Evolutionary conservation across 805 yeast genomes (phyloP).

Genomic region (Zygoascus biomembranicola): DNA sequence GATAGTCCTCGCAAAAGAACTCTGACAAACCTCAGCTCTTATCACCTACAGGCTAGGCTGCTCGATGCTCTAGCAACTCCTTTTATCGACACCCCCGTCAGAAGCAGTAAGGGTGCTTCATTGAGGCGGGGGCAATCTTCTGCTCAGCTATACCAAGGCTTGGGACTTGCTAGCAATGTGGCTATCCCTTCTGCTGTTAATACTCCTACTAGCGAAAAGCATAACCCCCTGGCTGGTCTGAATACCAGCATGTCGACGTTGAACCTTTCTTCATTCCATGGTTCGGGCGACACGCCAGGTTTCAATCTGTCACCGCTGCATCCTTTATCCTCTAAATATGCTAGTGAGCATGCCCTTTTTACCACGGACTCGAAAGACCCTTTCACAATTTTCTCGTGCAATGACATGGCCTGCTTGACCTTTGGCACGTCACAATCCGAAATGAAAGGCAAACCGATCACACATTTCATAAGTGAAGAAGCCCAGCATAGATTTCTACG

Average conservation of each 20-base stretch:
- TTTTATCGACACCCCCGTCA: constrained; percentile 15
- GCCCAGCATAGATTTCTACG: background rate
- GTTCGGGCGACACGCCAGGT: constrained; percentile 1
- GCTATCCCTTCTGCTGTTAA: background rate
- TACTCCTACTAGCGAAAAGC: background rate
- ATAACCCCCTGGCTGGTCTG: background rate
- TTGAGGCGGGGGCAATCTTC: background rate
- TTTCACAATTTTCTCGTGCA: constrained; percentile 75
- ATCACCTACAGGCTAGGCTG: constrained; percentile 14
- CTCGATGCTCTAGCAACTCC: constrained; percentile 25
- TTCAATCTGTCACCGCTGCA: constrained; percentile 49
- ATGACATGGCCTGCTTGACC: constrained; percentile 80
- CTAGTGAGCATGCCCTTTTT: constrained; percentile 67
- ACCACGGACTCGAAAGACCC: constrained; percentile 70
- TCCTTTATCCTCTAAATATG: constrained; percentile 49
- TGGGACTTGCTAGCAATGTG: background rate
- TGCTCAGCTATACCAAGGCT: background rate
- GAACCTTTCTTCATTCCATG: background rate
- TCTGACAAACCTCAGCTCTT: constrained; percentile 6
- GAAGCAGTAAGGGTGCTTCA: background rate
- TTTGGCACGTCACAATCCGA: constrained; percentile 70
- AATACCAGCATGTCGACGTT: background rate
- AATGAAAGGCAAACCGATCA: constrained; percentile 51
- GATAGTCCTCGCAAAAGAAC: constrained; percentile 4
- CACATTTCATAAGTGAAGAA: constrained; percentile 46